Conservation (phyloP, 2,329 filamentous ascomycete species). For the Hypoxylon sp. region DNA sequence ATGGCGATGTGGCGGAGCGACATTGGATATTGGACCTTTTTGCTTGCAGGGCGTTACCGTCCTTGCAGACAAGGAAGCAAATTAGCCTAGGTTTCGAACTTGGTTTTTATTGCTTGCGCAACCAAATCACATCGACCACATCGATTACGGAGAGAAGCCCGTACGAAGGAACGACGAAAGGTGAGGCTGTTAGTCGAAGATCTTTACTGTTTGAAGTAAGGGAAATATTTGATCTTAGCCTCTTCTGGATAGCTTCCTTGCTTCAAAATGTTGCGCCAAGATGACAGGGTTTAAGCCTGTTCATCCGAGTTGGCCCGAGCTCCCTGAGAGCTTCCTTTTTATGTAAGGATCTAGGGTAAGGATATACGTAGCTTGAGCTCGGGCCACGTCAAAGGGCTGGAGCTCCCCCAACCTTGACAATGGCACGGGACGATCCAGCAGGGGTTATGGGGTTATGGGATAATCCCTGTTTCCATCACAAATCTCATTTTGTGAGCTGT, state of each 20-base stretch:
- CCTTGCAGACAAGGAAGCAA: not conserved
- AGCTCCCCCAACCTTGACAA: constrained; percentile 24
- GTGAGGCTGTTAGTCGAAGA: constrained; percentile 19
- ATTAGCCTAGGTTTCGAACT: constrained; percentile 5
- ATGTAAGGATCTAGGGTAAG: not conserved
- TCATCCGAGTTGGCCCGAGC: constrained; percentile 25
- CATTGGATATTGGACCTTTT: constrained; percentile 30
- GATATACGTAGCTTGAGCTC: constrained; percentile 33
- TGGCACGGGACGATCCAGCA: constrained; percentile 44
- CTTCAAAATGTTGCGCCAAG: not conserved
- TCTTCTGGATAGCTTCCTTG: constrained; percentile 15
- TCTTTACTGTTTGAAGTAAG: constrained; percentile 32
- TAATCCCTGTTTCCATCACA: constrained; percentile 41
- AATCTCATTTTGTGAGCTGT: constrained; percentile 41
- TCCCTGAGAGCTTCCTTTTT: constrained; percentile 8
- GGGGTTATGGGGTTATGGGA: constrained; percentile 24
- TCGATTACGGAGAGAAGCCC: constrained; percentile 3
- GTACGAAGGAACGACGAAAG: not conserved
- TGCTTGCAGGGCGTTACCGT: not conserved
- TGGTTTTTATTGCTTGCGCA: constrained; percentile 13
- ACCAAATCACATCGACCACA: constrained; percentile 16
- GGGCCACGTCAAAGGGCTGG: constrained; percentile 22
- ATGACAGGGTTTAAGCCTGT: constrained; percentile 18
- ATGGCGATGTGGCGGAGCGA: constrained; percentile 59
- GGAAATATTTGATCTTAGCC: constrained; percentile 14